Evolutionary conservation across 331 rosid species (phyloP).

Genomic region (Acacia concinna): DNA sequence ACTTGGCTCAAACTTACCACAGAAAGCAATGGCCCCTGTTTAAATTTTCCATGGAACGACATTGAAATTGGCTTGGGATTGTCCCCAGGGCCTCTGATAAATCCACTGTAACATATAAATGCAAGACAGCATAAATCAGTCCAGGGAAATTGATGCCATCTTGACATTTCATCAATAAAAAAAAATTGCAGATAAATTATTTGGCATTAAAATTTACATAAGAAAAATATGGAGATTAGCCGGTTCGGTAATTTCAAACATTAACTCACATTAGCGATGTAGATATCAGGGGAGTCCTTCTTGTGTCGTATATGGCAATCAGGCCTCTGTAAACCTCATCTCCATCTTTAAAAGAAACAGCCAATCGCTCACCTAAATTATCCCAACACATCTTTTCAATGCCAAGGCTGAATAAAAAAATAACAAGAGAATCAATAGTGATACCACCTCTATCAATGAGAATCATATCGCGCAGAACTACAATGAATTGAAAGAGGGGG

Average conservation of each 20-base stretch:
- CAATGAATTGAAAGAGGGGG: background rate
- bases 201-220: conserved; percentile 6
- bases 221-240: background rate
- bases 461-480: conserved; percentile 11
- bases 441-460: conserved; percentile 23
- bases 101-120: conserved; percentile 60
- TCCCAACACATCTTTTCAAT: conserved; percentile 94
- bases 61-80: conserved; percentile 72
- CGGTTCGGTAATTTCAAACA: background rate
- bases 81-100: conserved; percentile 96
- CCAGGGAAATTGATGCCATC: background rate
- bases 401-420: conserved; percentile 65
- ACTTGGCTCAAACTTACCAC: conserved; percentile 57
- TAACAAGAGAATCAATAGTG: conserved; percentile 19
- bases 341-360: conserved; percentile 79
- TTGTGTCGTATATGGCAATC: conserved; percentile 81
- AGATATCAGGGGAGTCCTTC: conserved; percentile 73
- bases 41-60: conserved; percentile 82
- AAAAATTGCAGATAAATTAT: background rate
- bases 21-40: conserved; percentile 93
- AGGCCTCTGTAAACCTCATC: conserved; percentile 76
- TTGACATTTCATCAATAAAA: background rate
- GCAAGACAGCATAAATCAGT: background rate
- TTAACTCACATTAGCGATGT: conserved; percentile 81
- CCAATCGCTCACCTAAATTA: conserved; percentile 94